phyloP scores from a whole-genome alignment of 139 green algal genomes.

The Desmodesmus armatus region DNA sequence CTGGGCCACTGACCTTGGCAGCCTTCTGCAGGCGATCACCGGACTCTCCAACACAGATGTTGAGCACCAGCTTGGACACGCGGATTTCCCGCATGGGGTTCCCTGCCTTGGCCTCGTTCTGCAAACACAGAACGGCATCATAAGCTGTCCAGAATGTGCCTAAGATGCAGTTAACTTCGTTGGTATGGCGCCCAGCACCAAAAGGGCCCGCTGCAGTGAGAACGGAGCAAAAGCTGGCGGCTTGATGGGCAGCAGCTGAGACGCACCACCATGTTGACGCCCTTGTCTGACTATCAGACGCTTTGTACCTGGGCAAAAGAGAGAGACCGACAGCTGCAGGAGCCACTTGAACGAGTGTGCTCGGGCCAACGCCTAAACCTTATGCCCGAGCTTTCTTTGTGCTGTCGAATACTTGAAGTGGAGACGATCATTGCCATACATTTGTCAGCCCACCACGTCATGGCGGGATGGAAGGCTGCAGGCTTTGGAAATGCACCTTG shows the following conservation, averaged over 20 bases:
- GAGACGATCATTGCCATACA: too few species aligned
- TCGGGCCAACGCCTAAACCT: too few species aligned
- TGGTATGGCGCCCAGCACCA: too few species aligned
- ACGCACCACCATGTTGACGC: slow-evolving; percentile 28
- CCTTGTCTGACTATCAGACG: too few species aligned
- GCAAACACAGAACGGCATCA: neutral
- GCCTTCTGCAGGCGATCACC: slow-evolving; percentile 99
- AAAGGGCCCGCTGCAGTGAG: neutral
- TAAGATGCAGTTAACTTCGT: neutral
- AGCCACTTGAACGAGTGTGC: too few species aligned
- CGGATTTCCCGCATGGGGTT: slow-evolving; percentile 98
- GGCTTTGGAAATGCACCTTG: too few species aligned
- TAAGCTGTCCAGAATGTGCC: neutral
- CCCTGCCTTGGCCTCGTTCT: slow-evolving; percentile 75
- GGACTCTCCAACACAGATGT: slow-evolving; percentile 98
- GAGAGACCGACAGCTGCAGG: too few species aligned
- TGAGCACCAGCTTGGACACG: slow-evolving; percentile 98
- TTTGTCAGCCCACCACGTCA: too few species aligned
- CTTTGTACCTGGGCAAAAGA: too few species aligned
- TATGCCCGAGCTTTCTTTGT: too few species aligned
- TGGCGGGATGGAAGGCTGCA: too few species aligned
- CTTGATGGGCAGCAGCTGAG: neutral
- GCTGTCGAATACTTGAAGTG: too few species aligned
- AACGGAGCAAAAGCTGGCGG: slow-evolving; percentile 2
- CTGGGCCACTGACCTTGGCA: slow-evolving; percentile 96